A percentile compares a stretch with the other conserved stretches of the same genome.
These are phyloP conservation scores for Penicillium lividum DNA, from an alignment of 495 filamentous ascomycete species.

Conservation along the genomic window DNA sequence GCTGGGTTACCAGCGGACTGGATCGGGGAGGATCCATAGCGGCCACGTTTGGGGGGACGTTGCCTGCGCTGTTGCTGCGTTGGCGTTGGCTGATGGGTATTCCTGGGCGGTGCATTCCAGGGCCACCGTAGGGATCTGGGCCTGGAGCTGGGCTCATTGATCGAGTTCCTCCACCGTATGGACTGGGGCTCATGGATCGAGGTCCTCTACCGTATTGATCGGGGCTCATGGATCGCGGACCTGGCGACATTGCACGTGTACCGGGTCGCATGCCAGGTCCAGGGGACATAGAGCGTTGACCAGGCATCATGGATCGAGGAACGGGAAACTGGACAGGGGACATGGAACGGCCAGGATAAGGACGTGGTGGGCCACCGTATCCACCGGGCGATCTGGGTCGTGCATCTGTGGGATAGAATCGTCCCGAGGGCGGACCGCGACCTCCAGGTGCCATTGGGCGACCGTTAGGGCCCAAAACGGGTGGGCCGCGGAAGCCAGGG, in stretches of 20 bases:
- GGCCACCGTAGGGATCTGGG: constrained; percentile 51
- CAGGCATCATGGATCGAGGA: constrained; percentile 19
- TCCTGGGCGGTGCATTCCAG: constrained; percentile 46
- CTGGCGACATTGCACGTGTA: constrained; percentile 17
- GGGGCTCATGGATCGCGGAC: neutral
- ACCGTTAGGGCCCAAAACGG: constrained; percentile 54
- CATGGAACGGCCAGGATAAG: constrained; percentile 35
- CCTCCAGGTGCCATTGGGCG: constrained; percentile 39
- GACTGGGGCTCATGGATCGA: constrained; percentile 53
- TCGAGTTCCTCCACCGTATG: constrained; percentile 37
- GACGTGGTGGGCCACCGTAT: constrained; percentile 29
- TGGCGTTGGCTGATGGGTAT: constrained; percentile 44
- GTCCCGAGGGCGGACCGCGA: constrained; percentile 23
- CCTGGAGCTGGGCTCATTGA: constrained; percentile 60
- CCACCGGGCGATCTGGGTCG: constrained; percentile 44
- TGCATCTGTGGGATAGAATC: constrained; percentile 42
- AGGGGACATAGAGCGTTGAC: constrained; percentile 39
- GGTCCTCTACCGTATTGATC: constrained; percentile 30
- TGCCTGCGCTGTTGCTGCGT: constrained; percentile 55
- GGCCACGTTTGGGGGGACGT: constrained; percentile 43
- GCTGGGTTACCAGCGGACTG: constrained; percentile 52
- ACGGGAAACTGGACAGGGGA: constrained; percentile 18
- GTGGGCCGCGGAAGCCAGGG: constrained; percentile 48
- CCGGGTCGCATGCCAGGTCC: constrained; percentile 3
- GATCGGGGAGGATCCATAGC: constrained; percentile 53